Evolutionary conservation across 257 asterid species (phyloP).

Genomic region (Nicotiana undulata): DNA sequence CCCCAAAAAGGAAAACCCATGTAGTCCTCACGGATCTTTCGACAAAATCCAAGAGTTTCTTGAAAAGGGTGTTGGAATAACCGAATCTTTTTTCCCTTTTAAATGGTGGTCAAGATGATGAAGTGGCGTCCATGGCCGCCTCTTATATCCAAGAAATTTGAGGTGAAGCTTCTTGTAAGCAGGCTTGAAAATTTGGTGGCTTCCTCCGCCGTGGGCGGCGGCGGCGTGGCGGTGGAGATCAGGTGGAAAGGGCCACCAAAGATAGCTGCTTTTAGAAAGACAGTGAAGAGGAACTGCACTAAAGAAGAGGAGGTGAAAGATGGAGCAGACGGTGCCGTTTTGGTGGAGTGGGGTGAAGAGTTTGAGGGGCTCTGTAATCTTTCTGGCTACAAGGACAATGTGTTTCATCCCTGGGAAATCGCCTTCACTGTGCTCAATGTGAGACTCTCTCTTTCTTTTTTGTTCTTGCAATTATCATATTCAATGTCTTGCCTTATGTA

Average conservation of each 20-base stretch:
- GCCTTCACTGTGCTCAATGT: slow-evolving; percentile 65
- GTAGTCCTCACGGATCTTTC: slow-evolving; percentile 29
- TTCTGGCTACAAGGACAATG: slow-evolving; percentile 69
- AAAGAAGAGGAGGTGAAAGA: slow-evolving; percentile 38
- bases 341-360: slow-evolving; percentile 86
- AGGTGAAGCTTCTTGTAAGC: slow-evolving; percentile 48
- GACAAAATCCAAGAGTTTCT: not conserved
- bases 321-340: slow-evolving; percentile 38
- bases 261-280: slow-evolving; percentile 44
- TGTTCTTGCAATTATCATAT: not conserved
- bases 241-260: slow-evolving; percentile 51
- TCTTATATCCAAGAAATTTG: slow-evolving; percentile 48
- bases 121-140: slow-evolving; percentile 99
- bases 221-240: slow-evolving; percentile 52
- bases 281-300: slow-evolving; percentile 55
- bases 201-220: slow-evolving; percentile 21
- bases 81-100: not conserved
- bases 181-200: slow-evolving; percentile 48
- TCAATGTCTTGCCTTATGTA: not conserved
- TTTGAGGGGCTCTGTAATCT: slow-evolving; percentile 58
- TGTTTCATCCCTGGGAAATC: slow-evolving; percentile 94
- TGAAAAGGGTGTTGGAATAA: not conserved
- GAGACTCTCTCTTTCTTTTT: slow-evolving; percentile 22
- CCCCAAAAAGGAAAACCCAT: slow-evolving; percentile 4
- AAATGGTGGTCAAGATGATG: slow-evolving; percentile 91